Evolutionary conservation across 768 basidiomycete genomes (phyloP).

Genomic region (Tricholoma sp.): DNA sequence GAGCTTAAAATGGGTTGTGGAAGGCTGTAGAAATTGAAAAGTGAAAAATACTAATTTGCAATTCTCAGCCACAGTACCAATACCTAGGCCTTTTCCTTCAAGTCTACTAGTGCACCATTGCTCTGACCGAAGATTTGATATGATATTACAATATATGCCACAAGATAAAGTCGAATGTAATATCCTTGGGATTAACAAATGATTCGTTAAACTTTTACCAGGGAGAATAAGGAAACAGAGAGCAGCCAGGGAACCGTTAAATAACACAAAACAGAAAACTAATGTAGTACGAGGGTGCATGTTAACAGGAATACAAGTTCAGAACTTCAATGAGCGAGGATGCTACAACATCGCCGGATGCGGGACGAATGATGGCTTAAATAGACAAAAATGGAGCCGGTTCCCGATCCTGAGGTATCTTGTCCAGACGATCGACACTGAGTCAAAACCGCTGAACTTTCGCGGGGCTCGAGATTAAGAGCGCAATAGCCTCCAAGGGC

Average conservation of each 20-base stretch:
- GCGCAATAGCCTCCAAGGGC: neutral
- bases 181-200: constrained; percentile 13
- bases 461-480: neutral
- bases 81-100: too few relatives aligned
- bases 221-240: constrained; percentile 7
- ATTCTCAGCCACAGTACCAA: too few relatives aligned
- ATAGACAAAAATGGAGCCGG: constrained; percentile 3
- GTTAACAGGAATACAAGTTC: constrained; percentile 35
- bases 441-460: neutral
- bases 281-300: constrained; percentile 13
- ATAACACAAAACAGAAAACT: constrained; percentile 29
- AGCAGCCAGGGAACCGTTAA: constrained; percentile 23
- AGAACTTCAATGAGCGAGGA: constrained; percentile 11
- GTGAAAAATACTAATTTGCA: too few relatives aligned
- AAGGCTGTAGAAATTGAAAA: too few relatives aligned
- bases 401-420: neutral
- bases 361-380: constrained; percentile 1
- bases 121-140: neutral
- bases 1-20: too few relatives aligned
- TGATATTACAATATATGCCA: neutral
- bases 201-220: constrained; percentile 13
- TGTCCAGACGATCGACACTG: neutral
- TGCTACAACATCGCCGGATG: constrained; percentile 7
- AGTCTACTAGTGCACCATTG: too few relatives aligned
- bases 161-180: neutral